Evolutionary conservation across 1,284 basidiomycete genomes (phyloP), one percentile per base, ranked within the genome.

Genomic region (Rhodotorula sp.): DNA sequence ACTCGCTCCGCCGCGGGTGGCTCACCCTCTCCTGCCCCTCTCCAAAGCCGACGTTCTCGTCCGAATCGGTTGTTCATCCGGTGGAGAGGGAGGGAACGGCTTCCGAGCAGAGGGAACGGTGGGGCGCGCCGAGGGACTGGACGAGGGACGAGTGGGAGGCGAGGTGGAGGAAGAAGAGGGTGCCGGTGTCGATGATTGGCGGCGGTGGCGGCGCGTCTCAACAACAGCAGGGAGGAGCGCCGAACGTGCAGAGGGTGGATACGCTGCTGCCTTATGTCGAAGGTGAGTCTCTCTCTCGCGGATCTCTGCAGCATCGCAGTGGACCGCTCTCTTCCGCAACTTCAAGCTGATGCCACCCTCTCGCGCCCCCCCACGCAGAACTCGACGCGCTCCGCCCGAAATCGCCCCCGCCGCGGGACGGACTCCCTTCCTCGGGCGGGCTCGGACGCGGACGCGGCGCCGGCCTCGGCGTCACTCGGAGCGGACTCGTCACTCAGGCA

Each of bases 341-440:
- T 28, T 3, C 28, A 28, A 28, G 3, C 28, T 28, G 28, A 28
- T 3, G 28, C 48, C 16, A 2, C 38, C n/a, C n/a, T n/a, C n/a
- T n/a, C n/a, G n/a, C n/a, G n/a, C n/a, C n/a, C n/a, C n/a, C n/a
- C n/a, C n/a, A n/a, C n/a, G n/a, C n/a, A n/a, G 91, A 95, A 78
- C 93, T 97, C 77, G 92, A 97, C 72, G 84, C 85, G 0, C 83
- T 97, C 19, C 85, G 93, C 18, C 93, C 93, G 0, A 95, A 95
- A 80, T 94, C 92, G 2, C 93, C 93, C 14, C 82, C 86, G 0
- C 83, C 67, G 48, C 64, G 74, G 2, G 68, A 71, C 28, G 75
- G 75, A 18, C 38, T 67, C 8, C 68, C 70, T 5, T 76, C 75
- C 0, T 76, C 75, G 16, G 87, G 73, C 78, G 34, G 69, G 58